Base-by-base conservation (phyloP, 2,329 filamentous ascomycete species). In the Phialophora tarda region DNA sequence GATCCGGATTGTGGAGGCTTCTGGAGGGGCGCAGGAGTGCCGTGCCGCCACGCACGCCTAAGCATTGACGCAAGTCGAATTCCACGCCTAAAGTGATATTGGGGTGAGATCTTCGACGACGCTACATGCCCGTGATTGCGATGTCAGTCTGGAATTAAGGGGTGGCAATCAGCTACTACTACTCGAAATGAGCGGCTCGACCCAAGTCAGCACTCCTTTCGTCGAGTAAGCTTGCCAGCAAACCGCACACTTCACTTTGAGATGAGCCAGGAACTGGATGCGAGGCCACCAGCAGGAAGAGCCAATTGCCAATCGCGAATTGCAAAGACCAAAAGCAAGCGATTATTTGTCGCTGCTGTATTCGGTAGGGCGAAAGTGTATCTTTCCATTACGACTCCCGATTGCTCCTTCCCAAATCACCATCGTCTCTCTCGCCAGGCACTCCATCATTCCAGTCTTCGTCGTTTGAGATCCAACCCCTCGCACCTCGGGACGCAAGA, bases 121-220 rank as follows among this genome's bases (percentile, higher is more conserved):
- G 23, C n/a, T 21, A 3, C 41, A 48, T 21, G 23, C 24, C 24
- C 14, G 48, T 48, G 41, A 48, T 26, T 26, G 34, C 24, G n/a
- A 26, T 24, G 28, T 28, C 50, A 23, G 44, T 17, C 44, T 30
- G 41, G 41, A 17, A 21, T 21, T 14, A 34, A 51, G 44, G 57
- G 57, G 57, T 32, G 44, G 57, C 57, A 59, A 24, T 6, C 6
- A 44, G 38, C 38, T 32, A 48, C 34, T 24, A 17, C 38, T 32
- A 48, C 34, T 24, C 50, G 34, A 14, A 4, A 57, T 28, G 38
- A 58, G 54, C 28, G 47, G 24, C 54, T 59, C 47, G 62, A 54
- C 50, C 23, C 47, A 54, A 58, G 56, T 59, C 62, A 44, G 55
- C 57, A 34, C 41, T 44, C 57, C 38, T 48, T 47, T 21, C 8